Percentiles rank a stretch among this genome's conserved stretches.
phyloP scores from a whole-genome alignment of 2,329 filamentous ascomycete species.

The Trichoderma sp. region DNA sequence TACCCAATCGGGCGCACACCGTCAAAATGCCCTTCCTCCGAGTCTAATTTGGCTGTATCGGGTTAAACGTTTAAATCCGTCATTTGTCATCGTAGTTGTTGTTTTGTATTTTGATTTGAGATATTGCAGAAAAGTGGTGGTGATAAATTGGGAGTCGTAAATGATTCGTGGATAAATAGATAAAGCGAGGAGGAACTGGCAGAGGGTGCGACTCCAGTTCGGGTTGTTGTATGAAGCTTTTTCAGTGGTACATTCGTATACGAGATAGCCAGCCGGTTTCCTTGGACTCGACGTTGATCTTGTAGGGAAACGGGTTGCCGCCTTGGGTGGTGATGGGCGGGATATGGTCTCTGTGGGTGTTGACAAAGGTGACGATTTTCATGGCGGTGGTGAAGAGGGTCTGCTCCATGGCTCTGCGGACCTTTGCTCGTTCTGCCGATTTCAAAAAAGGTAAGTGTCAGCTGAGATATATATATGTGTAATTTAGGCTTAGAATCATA shows the following conservation, averaged over 20 bases:
- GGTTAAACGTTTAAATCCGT: background rate
- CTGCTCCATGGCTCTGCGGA: conserved; percentile 86
- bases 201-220: background rate
- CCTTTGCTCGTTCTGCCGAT: conserved; percentile 74
- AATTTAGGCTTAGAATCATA: too few relatives aligned
- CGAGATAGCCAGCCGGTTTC: conserved; percentile 73
- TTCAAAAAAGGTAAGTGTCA: too few relatives aligned
- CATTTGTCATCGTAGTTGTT: background rate
- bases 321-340: conserved; percentile 93
- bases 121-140: background rate
- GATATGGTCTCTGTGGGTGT: conserved; percentile 91
- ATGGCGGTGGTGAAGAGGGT: conserved; percentile 83
- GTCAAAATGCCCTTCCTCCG: background rate
- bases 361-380: conserved; percentile 87
- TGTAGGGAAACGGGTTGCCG: conserved; percentile 93
- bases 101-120: background rate
- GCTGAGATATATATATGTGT: too few relatives aligned
- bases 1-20: background rate
- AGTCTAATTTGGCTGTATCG: conserved; percentile 4
- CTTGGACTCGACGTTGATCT: conserved; percentile 85
- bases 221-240: background rate
- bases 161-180: background rate
- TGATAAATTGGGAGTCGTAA: too few relatives aligned
- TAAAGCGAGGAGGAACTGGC: background rate
- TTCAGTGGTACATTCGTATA: conserved; percentile 68